Evolutionary conservation across 139 green algal species (phyloP).

Genomic region (Chlamydomonas sp.): DNA sequence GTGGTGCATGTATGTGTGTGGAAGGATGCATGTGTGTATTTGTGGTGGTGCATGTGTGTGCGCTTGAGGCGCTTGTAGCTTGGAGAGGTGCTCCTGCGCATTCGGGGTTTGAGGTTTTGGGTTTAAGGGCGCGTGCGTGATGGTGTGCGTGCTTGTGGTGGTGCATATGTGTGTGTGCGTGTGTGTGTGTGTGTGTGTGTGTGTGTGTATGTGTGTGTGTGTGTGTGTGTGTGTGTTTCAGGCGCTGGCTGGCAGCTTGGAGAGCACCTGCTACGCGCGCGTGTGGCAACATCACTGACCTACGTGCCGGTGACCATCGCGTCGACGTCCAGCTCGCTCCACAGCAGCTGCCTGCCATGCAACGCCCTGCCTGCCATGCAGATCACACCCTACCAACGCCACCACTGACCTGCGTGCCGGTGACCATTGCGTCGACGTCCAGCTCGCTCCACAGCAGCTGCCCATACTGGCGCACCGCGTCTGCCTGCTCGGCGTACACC

Average conservation of each 20-base stretch:
- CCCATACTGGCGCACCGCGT: constrained; percentile 49
- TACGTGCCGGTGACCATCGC: background rate
- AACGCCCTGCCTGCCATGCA: too few species aligned
- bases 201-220: background rate
- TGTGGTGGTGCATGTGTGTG: constrained; percentile 35
- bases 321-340: constrained; percentile 56
- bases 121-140: background rate
- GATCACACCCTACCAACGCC: too few species aligned
- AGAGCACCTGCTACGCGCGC: too few species aligned
- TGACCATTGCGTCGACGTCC: constrained; percentile 67
- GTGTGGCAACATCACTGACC: background rate
- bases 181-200: background rate
- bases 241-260: too few species aligned
- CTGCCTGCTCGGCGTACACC: constrained; percentile 62
- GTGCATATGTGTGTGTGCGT: background rate
- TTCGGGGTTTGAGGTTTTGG: background rate
- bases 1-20: background rate
- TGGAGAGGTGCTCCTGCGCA: constrained; percentile 11
- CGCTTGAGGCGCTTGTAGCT: constrained; percentile 53
- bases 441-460: constrained; percentile 72
- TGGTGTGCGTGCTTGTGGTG: background rate
- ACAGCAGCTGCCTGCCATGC: constrained; percentile 57
- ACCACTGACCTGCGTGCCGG: constrained; percentile 37
- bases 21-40: too few species aligned
- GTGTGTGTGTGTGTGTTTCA: too few species aligned